Evolutionary conservation across 306 rosid species (phyloP).

Genomic region (Ormosia emarginata): DNA sequence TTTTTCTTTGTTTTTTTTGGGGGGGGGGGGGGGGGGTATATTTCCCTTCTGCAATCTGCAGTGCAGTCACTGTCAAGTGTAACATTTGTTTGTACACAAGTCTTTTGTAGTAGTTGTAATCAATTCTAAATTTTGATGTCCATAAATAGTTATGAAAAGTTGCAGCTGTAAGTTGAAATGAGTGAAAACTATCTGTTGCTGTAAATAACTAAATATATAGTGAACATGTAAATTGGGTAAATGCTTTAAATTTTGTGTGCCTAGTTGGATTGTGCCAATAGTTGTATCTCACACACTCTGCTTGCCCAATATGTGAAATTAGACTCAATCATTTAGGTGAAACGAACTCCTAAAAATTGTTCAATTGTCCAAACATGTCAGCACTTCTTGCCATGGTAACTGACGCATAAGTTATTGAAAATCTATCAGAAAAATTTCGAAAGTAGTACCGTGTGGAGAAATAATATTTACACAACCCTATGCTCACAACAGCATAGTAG

Average conservation of each 20-base stretch:
- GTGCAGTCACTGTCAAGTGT: constrained; percentile 48
- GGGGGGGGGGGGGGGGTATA: too few relatives aligned
- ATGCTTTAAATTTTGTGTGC: background rate
- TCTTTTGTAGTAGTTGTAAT: constrained; percentile 47
- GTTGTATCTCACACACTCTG: background rate
- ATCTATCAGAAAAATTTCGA: too few relatives aligned
- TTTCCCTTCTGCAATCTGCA: constrained; percentile 27
- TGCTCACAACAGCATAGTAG: too few relatives aligned
- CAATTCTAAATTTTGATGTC: constrained; percentile 39
- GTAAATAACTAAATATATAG: background rate
- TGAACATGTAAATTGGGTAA: background rate
- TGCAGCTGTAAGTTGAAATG: constrained; percentile 1
- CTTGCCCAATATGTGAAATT: background rate
- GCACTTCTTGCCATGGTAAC: too few relatives aligned
- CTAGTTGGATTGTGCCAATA: background rate
- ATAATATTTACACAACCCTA: too few relatives aligned
- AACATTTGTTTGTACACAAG: constrained; percentile 52
- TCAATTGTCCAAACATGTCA: too few relatives aligned
- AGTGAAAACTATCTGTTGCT: background rate
- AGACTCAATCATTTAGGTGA: too few relatives aligned
- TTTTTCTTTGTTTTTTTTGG: background rate
- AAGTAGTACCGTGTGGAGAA: too few relatives aligned
- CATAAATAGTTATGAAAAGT: constrained; percentile 25
- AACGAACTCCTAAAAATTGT: too few relatives aligned
- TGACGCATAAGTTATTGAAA: too few relatives aligned